These are phyloP conservation scores for Capsella bursapastoris DNA, from an alignment of 345 rosid species.

Conservation along the genomic window DNA sequence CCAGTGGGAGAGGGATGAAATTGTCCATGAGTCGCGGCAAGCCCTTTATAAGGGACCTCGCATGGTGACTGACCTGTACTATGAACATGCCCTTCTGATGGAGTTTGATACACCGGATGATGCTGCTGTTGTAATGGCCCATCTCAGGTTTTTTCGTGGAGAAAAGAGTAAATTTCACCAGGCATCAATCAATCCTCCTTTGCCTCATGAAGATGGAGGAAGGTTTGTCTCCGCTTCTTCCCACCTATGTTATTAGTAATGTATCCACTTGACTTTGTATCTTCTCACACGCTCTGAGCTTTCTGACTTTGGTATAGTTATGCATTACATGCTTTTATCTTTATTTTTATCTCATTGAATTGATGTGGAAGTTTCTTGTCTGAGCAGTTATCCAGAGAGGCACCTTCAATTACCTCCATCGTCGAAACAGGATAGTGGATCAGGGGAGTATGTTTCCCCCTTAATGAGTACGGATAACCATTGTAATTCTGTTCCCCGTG, in stretches of 20 bases:
- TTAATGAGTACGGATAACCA: constrained; percentile 58
- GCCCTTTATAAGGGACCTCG: constrained; percentile 77
- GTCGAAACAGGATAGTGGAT: constrained; percentile 60
- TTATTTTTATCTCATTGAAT: constrained; percentile 17
- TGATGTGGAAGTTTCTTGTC: constrained; percentile 40
- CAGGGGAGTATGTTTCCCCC: constrained; percentile 78
- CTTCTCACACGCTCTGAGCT: constrained; percentile 28
- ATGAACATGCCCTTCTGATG: constrained; percentile 83
- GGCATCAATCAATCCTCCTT: constrained; percentile 51
- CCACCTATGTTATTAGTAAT: constrained; percentile 5
- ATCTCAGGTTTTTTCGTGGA: constrained; percentile 75
- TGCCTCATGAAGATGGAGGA: constrained; percentile 63
- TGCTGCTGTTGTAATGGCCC: constrained; percentile 82
- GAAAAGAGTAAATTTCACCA: constrained; percentile 59
- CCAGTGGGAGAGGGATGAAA: constrained; percentile 91
- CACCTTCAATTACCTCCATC: constrained; percentile 52
- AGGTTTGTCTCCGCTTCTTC: constrained; percentile 52
- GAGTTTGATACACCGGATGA: constrained; percentile 95
- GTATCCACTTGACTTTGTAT: not conserved
- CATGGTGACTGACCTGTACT: constrained; percentile 73
- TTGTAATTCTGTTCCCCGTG: constrained; percentile 49
- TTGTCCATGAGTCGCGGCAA: constrained; percentile 85
- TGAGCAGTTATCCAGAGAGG: constrained; percentile 61
- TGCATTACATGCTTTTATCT: not conserved
- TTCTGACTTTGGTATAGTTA: constrained; percentile 17